Percentiles rank a stretch among this genome's conserved stretches.
Evolutionary conservation across 2,329 filamentous ascomycete genomes (phyloP).

Genomic region (Sarocladium kiliense): DNA sequence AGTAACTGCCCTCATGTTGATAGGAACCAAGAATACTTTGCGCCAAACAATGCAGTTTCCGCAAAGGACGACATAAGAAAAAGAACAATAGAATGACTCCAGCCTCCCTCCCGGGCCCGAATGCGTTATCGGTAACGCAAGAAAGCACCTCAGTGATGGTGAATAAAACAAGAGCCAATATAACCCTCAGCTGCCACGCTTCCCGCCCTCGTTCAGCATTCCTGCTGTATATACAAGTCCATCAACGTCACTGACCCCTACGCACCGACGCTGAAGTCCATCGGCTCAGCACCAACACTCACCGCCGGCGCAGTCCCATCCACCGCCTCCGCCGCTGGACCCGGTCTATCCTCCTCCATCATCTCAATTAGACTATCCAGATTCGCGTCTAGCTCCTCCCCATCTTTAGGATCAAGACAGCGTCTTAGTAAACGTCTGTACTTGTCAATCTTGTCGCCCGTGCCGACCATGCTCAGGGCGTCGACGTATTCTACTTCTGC

Average conservation of each 20-base stretch:
- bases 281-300: conserved; percentile 5
- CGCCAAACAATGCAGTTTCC: conserved; percentile 5
- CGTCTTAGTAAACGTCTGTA: conserved; percentile 65
- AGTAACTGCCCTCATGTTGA: no score
- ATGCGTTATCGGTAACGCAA: neutral
- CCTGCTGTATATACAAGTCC: conserved; percentile 7
- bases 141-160: no score
- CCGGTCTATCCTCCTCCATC: conserved; percentile 53
- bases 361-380: conserved; percentile 56
- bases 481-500: conserved; percentile 65
- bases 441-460: conserved; percentile 67
- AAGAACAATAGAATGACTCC: neutral
- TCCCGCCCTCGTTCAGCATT: no score
- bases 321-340: conserved; percentile 18
- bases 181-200: no score
- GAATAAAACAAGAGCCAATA: neutral
- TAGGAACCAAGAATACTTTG: neutral
- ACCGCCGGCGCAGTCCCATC: conserved; percentile 15
- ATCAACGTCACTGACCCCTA: conserved; percentile 4
- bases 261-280: conserved; percentile 11
- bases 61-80: neutral
- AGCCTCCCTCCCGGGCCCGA: neutral
- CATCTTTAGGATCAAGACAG: conserved; percentile 62
- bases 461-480: conserved; percentile 62
- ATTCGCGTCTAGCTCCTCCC: conserved; percentile 62